phyloP scores from a whole-genome alignment of 1,139 yeast genomes.

The Geotrichum reessii region DNA sequence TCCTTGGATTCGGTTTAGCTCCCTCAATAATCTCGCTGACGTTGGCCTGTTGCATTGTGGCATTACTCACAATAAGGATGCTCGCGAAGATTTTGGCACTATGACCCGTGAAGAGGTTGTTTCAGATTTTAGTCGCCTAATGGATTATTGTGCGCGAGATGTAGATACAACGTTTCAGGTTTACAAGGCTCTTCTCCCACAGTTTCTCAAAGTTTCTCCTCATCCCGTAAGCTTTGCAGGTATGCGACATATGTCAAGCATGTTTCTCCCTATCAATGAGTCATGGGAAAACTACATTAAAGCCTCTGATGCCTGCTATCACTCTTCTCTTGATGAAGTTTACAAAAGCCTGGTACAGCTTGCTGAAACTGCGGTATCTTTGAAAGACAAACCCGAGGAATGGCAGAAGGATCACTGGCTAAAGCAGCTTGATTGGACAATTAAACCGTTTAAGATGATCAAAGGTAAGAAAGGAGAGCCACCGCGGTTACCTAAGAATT shows the following conservation, averaged over 20 bases:
- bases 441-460: conserved; percentile 53
- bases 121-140: conserved; percentile 52
- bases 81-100: conserved; percentile 59
- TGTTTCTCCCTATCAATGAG: conserved; percentile 72
- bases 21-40: conserved; percentile 74
- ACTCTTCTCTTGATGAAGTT: conserved; percentile 52
- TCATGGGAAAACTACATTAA: conserved; percentile 67
- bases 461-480: conserved; percentile 58
- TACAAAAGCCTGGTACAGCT: conserved; percentile 53
- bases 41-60: conserved; percentile 80
- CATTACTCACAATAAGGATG: conserved; percentile 57
- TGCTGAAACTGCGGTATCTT: conserved; percentile 53
- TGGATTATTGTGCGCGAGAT: conserved; percentile 82
- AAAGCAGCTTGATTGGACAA: conserved; percentile 80
- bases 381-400: conserved; percentile 35
- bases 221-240: conserved; percentile 97
- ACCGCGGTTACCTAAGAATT: conserved; percentile 47
- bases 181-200: conserved; percentile 62
- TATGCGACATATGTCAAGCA: conserved; percentile 64
- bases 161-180: conserved; percentile 71
- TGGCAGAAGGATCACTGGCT: conserved; percentile 73
- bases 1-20: conserved; percentile 76
- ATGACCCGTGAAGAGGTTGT: conserved; percentile 50
- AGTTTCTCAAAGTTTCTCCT: conserved; percentile 63
- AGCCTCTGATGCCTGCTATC: conserved; percentile 64